A percentile compares a stretch with the other conserved stretches of the same genome.
Conservation (phyloP, 192 early-diverging fungal species). For the Ambispora gerdemannii region DNA sequence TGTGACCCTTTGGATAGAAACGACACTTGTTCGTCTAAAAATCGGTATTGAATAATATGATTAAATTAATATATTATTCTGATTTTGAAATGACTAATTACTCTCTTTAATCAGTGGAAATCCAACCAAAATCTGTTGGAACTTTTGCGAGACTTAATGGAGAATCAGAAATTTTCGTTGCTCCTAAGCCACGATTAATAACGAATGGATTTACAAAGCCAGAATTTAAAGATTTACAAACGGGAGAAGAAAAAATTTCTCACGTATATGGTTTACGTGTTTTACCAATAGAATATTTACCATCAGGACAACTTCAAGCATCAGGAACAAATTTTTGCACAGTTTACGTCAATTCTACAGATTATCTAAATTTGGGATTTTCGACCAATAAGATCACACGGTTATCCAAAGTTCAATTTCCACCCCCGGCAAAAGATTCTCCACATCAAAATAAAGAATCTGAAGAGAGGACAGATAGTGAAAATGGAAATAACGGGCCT, state of each 20-base stretch:
- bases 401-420: conserved; percentile 45
- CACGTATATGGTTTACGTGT: conserved; percentile 37
- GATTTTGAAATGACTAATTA: background rate
- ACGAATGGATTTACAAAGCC: conserved; percentile 25
- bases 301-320: conserved; percentile 31
- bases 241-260: conserved; percentile 37
- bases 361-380: conserved; percentile 33
- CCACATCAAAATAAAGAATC: conserved; percentile 13
- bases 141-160: conserved; percentile 55
- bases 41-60: conserved; percentile 48
- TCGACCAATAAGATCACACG: conserved; percentile 34
- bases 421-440: conserved; percentile 36
- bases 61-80: conserved; percentile 13
- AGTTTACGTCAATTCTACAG: conserved; percentile 44
- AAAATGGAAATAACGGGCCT: conserved; percentile 22
- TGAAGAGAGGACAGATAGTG: conserved; percentile 39
- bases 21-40: conserved; percentile 56
- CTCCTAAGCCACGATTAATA: conserved; percentile 60
- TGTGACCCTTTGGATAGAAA: conserved; percentile 73
- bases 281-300: conserved; percentile 34
- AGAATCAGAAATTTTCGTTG: conserved; percentile 69
- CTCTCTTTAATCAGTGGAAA: conserved; percentile 45
- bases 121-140: conserved; percentile 41
- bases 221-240: conserved; percentile 34
- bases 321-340: conserved; percentile 29